Conservation (phyloP, 1,284 basidiomycete species). For the Ceratorhiza oryzae-sativae region DNA sequence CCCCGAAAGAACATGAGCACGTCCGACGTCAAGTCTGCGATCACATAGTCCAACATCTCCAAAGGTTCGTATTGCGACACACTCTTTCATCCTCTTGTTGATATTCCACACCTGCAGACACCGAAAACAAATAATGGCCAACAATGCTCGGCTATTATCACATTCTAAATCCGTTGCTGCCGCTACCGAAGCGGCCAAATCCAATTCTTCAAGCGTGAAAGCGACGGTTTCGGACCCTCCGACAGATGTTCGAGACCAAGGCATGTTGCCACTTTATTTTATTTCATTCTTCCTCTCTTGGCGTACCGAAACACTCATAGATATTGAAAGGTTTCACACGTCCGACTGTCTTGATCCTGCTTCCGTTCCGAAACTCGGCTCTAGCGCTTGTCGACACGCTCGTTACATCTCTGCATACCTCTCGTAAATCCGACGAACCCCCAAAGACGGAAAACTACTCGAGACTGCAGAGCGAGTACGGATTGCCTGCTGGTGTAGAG, state of each 20-base stretch:
- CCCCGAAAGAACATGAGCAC: constrained; percentile 27
- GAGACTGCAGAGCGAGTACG: constrained; percentile 85
- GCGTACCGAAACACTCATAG: not conserved
- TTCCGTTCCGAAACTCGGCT: constrained; percentile 92
- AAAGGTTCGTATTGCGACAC: not conserved
- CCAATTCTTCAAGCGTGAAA: constrained; percentile 19
- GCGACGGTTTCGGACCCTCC: constrained; percentile 53
- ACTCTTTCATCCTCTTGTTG: not conserved
- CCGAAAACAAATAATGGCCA: constrained; percentile 39
- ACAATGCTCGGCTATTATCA: constrained; percentile 41
- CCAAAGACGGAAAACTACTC: constrained; percentile 84
- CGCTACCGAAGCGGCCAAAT: constrained; percentile 37
- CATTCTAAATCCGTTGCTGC: constrained; percentile 39
- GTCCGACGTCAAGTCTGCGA: constrained; percentile 23
- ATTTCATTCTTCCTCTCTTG: not conserved
- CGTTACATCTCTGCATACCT: constrained; percentile 3
- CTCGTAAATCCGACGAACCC: not conserved
- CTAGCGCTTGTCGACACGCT: constrained; percentile 49
- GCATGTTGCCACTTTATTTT: not conserved
- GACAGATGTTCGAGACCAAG: constrained; percentile 87
- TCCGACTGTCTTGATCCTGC: constrained; percentile 89
- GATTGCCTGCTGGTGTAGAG: constrained; percentile 75
- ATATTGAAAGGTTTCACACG: constrained; percentile 80
- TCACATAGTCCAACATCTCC: constrained; percentile 18
- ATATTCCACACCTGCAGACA: not conserved